Evolutionary conservation across 345 rosid species (phyloP).

Genomic region (Eucalyptus sp.): DNA sequence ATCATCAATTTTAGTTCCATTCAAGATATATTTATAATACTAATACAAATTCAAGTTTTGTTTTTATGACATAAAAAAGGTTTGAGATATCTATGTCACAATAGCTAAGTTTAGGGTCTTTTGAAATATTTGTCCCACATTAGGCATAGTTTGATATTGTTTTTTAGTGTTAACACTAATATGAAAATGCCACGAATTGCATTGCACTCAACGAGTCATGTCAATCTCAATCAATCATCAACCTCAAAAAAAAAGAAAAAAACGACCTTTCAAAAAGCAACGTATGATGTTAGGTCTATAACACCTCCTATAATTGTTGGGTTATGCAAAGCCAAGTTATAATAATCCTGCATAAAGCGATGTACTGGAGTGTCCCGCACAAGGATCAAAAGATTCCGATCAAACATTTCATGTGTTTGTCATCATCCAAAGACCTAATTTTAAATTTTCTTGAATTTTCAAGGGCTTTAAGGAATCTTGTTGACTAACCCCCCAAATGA

Average conservation of each 20-base stretch:
- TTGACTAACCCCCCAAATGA: neutral
- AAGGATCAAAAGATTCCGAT: neutral
- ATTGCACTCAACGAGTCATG: neutral
- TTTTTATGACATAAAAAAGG: neutral
- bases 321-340: neutral
- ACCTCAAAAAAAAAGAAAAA: neutral
- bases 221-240: neutral
- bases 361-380: neutral
- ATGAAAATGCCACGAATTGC: neutral
- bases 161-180: no score
- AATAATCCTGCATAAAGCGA: neutral
- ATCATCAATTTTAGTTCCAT: neutral
- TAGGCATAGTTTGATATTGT: neutral
- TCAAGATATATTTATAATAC: no score
- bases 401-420: neutral
- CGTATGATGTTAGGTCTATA: neutral
- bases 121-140: neutral
- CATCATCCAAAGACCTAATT: neutral
- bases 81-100: no score
- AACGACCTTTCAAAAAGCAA: neutral
- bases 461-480: neutral
- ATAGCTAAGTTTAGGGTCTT: neutral
- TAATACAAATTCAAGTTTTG: neutral
- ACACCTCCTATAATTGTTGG: neutral
- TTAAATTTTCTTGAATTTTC: neutral